Base-by-base conservation (phyloP, 805 yeast genomes). In the Candida ovalis region DNA sequence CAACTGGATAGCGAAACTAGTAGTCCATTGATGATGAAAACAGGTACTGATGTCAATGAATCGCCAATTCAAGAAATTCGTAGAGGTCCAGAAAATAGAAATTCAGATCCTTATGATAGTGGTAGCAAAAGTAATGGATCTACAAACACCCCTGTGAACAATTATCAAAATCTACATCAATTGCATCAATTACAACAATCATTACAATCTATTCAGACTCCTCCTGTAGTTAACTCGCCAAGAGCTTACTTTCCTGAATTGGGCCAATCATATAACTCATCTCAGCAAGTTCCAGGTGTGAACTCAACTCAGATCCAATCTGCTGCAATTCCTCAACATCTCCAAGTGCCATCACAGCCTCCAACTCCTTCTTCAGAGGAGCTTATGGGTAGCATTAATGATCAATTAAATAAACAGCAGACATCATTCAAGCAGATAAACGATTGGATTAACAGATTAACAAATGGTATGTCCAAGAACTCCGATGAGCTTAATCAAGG, bases 351-450 rank as follows among this genome's bases (percentile, higher is more conserved):
- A 32, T 13, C 43, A 17, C 52, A 50, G 10, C 51, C 59, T 2
- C 21, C 42, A 2, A 38, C 49, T 3, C 56, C 58, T 9, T 46
- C 44, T 15, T 55, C 64, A 3, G 56, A 56, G 8, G 38, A 53
- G n/a, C 36, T 61, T 21, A 59, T 68, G 58, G 66, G 67, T 22
- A 76, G 72, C 18, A 68, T 79, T 42, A 80, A 78, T 52, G 71
- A 71, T 41, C 78, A 71, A 48, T 63, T 78, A 10, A 63, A 63
- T 43, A 73, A 70, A 55, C 80, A 78, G 53, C 81, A 80, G 12
- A 75, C 72, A 51, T 73, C 80, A 3, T 69, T 79, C 46, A 77
- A 71, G 59, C 82, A 78, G 57, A 80, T 77, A 1, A 80, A 77
- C 58, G 82, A 79, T 50, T 78, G 82, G 82, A 71, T 78, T 42